These are phyloP conservation scores for Afroboletus lepidellus DNA, from an alignment of 1,284 basidiomycete species.

Conservation along the genomic window DNA sequence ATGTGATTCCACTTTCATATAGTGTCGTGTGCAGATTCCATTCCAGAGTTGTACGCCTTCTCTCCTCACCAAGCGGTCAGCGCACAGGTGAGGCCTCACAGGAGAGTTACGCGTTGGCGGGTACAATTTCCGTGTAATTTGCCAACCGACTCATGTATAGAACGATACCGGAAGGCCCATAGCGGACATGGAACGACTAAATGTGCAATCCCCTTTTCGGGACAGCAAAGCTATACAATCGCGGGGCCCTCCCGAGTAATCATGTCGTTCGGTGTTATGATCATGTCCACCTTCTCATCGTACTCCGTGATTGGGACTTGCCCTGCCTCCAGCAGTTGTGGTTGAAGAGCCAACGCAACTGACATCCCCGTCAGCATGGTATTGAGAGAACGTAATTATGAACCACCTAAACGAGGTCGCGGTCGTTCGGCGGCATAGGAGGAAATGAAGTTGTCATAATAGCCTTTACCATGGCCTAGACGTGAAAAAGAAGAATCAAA, in stretches of 20 bases:
- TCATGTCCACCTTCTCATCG: constrained; percentile 68
- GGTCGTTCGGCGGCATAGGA: constrained; percentile 44
- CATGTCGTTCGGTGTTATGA: constrained; percentile 55
- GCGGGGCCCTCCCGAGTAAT: constrained; percentile 19
- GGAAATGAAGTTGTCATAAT: constrained; percentile 73
- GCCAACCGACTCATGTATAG: constrained; percentile 9
- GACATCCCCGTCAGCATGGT: constrained; percentile 12
- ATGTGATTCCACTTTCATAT: constrained; percentile 23
- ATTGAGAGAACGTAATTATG: constrained; percentile 7
- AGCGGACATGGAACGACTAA: constrained; percentile 20
- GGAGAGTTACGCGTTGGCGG: constrained; percentile 28
- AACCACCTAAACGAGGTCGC: constrained; percentile 54
- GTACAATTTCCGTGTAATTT: constrained; percentile 28
- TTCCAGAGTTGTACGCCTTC: constrained; percentile 31
- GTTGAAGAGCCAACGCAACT: constrained; percentile 66
- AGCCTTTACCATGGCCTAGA: constrained; percentile 78
- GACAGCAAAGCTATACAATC: constrained; percentile 16
- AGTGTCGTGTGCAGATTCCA: constrained; percentile 12
- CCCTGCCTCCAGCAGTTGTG: constrained; percentile 58
- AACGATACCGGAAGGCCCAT: constrained; percentile 19
- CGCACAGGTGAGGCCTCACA: constrained; percentile 11
- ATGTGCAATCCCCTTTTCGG: constrained; percentile 1
- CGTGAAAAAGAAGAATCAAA: constrained; percentile 70
- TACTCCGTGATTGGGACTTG: constrained; percentile 55
- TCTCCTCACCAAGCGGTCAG: constrained; percentile 30